A percentile compares a stretch with the other conserved stretches of the same genome.
Conservation (phyloP, 495 filamentous ascomycete genomes). For the Melanomma pulvis-pyrius region DNA sequence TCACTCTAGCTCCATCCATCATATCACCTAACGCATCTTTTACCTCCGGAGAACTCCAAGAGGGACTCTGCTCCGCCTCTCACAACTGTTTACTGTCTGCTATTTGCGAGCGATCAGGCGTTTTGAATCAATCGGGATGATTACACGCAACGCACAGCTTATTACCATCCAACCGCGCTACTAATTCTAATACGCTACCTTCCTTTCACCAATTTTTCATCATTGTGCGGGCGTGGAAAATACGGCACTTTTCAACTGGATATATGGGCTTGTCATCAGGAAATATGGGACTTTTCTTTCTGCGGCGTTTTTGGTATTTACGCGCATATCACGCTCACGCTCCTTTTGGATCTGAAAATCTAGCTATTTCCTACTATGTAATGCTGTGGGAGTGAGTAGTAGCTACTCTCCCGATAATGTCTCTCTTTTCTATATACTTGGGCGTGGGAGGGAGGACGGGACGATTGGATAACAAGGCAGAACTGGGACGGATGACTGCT, state of each 20-base stretch:
- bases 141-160: conserved; percentile 1
- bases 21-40: conserved; percentile 7
- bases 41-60: background rate
- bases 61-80: background rate
- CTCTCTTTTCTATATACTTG: conserved; percentile 12
- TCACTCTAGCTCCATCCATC: background rate
- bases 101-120: background rate
- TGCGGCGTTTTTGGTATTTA: background rate
- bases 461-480: conserved; percentile 1
- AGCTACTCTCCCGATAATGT: conserved; percentile 10
- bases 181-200: conserved; percentile 9
- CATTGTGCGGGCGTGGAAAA: conserved; percentile 10
- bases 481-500: background rate
- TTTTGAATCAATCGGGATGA: background rate
- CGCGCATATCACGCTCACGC: conserved; percentile 4
- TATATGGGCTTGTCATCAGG: background rate
- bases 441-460: background rate
- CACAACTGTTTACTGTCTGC: background rate
- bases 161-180: background rate
- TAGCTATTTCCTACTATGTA: background rate
- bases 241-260: background rate
- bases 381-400: background rate
- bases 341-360: conserved; percentile 3
- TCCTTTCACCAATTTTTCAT: background rate
- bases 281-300: background rate